These are phyloP conservation scores for Kwoniella botswanensis DNA, from an alignment of 768 basidiomycete species.

Conservation along the genomic window DNA sequence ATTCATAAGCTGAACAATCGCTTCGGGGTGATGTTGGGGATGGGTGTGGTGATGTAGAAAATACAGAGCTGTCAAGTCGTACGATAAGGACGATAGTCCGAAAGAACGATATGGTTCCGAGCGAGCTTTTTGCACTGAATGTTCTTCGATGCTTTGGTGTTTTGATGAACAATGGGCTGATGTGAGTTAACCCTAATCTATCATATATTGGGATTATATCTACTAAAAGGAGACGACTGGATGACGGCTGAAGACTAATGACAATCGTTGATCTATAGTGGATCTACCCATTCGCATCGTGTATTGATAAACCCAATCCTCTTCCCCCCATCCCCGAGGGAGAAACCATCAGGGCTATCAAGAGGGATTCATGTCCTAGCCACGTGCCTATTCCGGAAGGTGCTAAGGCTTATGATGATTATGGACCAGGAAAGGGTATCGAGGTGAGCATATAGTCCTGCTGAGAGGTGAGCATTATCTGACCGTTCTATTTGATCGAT, in stretches of 20 bases:
- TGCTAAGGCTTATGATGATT: constrained; percentile 41
- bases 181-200: constrained; percentile 32
- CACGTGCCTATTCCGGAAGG: constrained; percentile 50
- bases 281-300: constrained; percentile 57
- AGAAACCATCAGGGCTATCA: constrained; percentile 40
- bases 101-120: constrained; percentile 41
- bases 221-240: too few species aligned
- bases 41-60: constrained; percentile 26
- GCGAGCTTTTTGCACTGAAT: constrained; percentile 52
- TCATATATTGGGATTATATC: too few species aligned
- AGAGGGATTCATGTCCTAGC: constrained; percentile 46
- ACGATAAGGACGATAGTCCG: constrained; percentile 48
- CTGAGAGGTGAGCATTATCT: too few species aligned
- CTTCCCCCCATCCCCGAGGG: constrained; percentile 48
- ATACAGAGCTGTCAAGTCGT: constrained; percentile 46
- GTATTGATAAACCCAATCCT: constrained; percentile 53
- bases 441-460: constrained; percentile 41
- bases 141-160: constrained; percentile 56
- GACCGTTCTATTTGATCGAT: not conserved
- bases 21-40: not conserved
- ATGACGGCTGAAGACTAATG: too few species aligned
- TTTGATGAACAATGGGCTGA: constrained; percentile 54
- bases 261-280: constrained; percentile 33
- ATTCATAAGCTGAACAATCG: not conserved
- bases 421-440: constrained; percentile 54